Evolutionary conservation across 2,329 filamentous ascomycete genomes (phyloP).

Genomic region (Phialocephala subalpina): DNA sequence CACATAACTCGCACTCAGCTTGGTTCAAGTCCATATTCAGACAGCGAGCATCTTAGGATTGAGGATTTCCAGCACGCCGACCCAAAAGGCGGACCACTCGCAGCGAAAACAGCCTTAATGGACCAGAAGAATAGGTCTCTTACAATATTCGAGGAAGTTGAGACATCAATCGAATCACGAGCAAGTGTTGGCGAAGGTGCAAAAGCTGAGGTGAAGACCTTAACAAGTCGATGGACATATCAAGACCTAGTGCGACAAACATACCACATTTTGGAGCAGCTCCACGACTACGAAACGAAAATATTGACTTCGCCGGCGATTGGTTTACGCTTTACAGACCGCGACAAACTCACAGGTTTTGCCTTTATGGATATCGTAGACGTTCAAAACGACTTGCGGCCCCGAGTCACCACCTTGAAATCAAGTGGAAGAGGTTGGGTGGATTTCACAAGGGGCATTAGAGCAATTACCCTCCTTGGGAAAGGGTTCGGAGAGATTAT

Average conservation of each 20-base stretch:
- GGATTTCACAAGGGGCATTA: conserved; percentile 17
- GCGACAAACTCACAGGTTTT: conserved; percentile 21
- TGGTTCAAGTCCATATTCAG: neutral
- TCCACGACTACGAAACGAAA: conserved; percentile 18
- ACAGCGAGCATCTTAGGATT: neutral
- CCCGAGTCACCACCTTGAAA: conserved; percentile 15
- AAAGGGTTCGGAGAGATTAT: conserved; percentile 25
- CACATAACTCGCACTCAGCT: conserved; percentile 23
- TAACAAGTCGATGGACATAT: too few relatives aligned
- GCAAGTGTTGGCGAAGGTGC: too few relatives aligned
- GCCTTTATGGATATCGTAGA: conserved; percentile 21
- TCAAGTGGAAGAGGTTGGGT: conserved; percentile 22
- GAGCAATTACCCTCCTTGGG: conserved; percentile 20
- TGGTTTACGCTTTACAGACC: neutral
- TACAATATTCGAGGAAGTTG: neutral
- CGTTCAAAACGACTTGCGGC: neutral
- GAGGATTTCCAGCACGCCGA: neutral
- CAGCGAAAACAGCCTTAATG: neutral
- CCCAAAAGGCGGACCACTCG: neutral
- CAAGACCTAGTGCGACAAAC: conserved; percentile 18
- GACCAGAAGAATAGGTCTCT: neutral
- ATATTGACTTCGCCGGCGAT: neutral
- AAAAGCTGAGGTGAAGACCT: neutral
- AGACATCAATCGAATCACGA: too few relatives aligned
- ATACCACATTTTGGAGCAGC: conserved; percentile 19